phyloP scores from a whole-genome alignment of 1,139 yeast genomes.

The Yarrowia galli region DNA sequence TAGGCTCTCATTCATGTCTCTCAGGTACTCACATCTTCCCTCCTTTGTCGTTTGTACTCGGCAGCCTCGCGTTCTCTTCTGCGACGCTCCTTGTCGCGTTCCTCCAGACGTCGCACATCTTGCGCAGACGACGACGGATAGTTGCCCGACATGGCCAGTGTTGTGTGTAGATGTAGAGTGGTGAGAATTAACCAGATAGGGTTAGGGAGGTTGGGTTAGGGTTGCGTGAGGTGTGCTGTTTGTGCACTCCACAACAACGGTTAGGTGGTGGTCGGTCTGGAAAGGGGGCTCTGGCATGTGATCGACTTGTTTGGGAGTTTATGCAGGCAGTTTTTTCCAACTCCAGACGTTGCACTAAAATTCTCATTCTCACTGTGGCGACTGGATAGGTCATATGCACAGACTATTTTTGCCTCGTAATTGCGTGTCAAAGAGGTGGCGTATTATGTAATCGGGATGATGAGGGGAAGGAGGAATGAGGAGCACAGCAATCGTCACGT shows the following conservation, averaged over 20 bases:
- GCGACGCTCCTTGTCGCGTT: constrained; percentile 47
- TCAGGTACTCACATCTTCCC: constrained; percentile 41
- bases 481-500: too few relatives aligned
- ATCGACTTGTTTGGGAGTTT: not conserved
- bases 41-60: constrained; percentile 48
- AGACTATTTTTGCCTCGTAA: constrained; percentile 7
- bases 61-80: constrained; percentile 49
- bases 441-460: not conserved
- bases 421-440: not conserved
- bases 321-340: not conserved
- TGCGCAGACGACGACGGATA: constrained; percentile 34
- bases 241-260: not conserved
- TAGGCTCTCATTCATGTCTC: not conserved
- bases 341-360: not conserved
- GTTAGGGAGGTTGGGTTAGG: constrained; percentile 36
- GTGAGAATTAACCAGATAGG: constrained; percentile 35
- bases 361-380: not conserved
- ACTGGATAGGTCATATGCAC: constrained; percentile 14
- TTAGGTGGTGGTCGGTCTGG: not conserved
- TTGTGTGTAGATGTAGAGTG: constrained; percentile 26
- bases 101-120: constrained; percentile 44
- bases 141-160: constrained; percentile 37
- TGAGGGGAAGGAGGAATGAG: too few relatives aligned
- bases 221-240: constrained; percentile 2
- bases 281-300: not conserved